Evolutionary conservation across 1,284 basidiomycete genomes (phyloP), one percentile per base, ranked within the genome.

Genomic region (Thecaphora thlaspeos): DNA sequence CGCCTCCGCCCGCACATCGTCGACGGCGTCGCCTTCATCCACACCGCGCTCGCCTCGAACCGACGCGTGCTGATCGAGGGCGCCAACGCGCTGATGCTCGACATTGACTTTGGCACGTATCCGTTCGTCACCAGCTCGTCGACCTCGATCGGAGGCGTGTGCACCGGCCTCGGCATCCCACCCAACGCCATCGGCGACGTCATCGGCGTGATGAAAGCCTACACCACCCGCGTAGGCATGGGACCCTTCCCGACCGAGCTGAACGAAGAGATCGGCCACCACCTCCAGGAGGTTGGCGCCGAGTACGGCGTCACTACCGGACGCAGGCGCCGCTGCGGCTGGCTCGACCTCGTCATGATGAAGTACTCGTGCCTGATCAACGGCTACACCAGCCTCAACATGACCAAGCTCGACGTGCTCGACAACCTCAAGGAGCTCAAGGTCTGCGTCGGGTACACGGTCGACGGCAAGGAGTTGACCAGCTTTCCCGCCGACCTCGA

Each of bases 211-310:
- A 83, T 94, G 79, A 98, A 97, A 80, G 94, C 94, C 2, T 98
- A 98, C 79, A 97, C 95, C 19, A 97, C 94, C 3, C 86, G 94
- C 40, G 94, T 98, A 24, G 94, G 94, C 19, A 91, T 91, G 47
- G 94, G 94, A 1, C 94, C 94, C 11, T 98, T 98, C 84, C 92
- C 95, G 4, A 91, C 91, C 4, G 94, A 98, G 80, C 90, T 93
- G 77, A 83, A 93, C 61, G 89, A 93, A 79, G 85, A 88, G 32
- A 80, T 88, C 42, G 94, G 94, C 15, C 83, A 84, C 34, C 90
- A 93, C 73, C 81, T 98, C 34, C 94, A 97, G 82, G 90, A 95
- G 80, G 88, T 96, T 12, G 94, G 94, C 5, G 84, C 84, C 53
- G 94, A 98, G 80, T 95, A 85, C 72, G 94, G 95, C 28, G 86